Conservation (phyloP, 2,329 filamentous ascomycete genomes). For the Aciculosporium take region DNA sequence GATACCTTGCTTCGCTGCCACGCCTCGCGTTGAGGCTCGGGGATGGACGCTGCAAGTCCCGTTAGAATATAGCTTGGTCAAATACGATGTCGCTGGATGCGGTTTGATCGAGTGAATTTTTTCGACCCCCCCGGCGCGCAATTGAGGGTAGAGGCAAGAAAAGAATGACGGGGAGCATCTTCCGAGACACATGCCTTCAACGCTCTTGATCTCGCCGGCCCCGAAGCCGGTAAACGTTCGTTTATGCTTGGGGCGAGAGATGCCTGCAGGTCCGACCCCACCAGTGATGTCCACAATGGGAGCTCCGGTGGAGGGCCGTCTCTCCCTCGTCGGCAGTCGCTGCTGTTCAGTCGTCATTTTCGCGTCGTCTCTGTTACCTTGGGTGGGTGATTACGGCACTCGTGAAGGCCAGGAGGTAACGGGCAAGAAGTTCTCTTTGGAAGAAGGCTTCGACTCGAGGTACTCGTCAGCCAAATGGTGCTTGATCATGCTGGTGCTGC, state of each 20-base stretch:
- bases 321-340: conserved; percentile 47
- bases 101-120: too few relatives aligned
- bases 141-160: not conserved
- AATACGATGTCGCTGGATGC: too few relatives aligned
- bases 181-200: conserved; percentile 52
- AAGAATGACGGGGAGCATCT: not conserved
- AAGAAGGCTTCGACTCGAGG: too few relatives aligned
- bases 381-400: too few relatives aligned
- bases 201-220: conserved; percentile 77
- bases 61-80: not conserved
- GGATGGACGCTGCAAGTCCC: conserved; percentile 51
- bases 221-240: conserved; percentile 93
- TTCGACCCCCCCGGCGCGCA: not conserved
- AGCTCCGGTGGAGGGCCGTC: conserved; percentile 66
- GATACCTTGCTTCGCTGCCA: conserved; percentile 51
- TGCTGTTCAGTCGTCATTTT: conserved; percentile 23
- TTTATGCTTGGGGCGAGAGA: conserved; percentile 85
- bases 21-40: conserved; percentile 72
- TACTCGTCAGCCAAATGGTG: too few relatives aligned
- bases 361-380: not conserved
- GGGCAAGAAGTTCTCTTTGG: too few relatives aligned
- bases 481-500: too few relatives aligned
- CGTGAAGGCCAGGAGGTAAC: too few relatives aligned
- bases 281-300: conserved; percentile 79
- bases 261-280: conserved; percentile 72